Base-by-base conservation (phyloP, 768 basidiomycete species). In the Dioszegia aurantiaca region DNA sequence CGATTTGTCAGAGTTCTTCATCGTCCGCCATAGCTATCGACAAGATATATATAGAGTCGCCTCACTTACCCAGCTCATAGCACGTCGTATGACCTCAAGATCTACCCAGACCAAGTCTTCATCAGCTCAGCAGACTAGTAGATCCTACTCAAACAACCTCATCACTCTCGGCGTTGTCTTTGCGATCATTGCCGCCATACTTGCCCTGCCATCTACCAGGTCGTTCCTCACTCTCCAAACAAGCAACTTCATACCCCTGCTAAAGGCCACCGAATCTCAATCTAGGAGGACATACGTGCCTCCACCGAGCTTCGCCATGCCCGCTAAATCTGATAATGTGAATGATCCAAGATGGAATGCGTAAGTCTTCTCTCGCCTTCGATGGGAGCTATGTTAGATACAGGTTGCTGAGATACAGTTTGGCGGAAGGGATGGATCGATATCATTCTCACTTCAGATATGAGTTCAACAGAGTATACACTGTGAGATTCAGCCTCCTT, bases 401-500 rank as follows among this genome's bases (percentile, higher is more conserved):
- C 14, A 33, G 8, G 33, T 6, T 33, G 40, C 33, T 23, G 37
- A 60, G 43, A 31, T 42, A 58, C 58, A 68, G 69, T 3, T 39
- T 75, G 49, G 74, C 74, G 5, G 64, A 60, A 1, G 53, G 56
- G 5, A 75, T 75, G 74, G 65, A 70, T 33, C 37, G 56, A 27
- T 75, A 69, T 44, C 74, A 75, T 47, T 47, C 61, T 12, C 69
- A 73, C 53, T 75, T 75, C 55, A 43, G 70, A 60, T 63, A 65
- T 41, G 67, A 65, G 41, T 75, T 73, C 55, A 61, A 67, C 28
- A 33, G 66, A 28, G 62, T 73, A 1, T 73, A 75, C 51, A 58
- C 59, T 17, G 73, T 75, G 33, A 60, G 73, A 58, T 17, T 16
- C 12, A 2, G 19, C n/a, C 19, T 44, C 56, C 37, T 33, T 8